A percentile compares a stretch with the other conserved stretches of the same genome.
phyloP scores from a whole-genome alignment of 139 green algal species.

The Desmodesmus armatus region DNA sequence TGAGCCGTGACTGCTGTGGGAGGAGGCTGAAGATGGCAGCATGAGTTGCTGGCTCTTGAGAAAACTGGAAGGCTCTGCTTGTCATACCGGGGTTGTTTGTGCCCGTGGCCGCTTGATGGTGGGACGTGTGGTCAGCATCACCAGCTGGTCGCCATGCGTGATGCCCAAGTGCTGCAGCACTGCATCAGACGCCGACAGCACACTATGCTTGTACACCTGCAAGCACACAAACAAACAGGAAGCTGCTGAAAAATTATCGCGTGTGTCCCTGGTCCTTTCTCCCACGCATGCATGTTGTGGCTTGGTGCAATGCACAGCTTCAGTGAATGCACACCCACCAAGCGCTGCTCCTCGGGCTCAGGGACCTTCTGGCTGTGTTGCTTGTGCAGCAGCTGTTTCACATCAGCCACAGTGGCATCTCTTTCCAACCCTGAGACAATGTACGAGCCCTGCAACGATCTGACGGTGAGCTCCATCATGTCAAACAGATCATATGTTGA shows the following conservation, averaged over 20 bases:
- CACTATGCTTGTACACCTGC: constrained; percentile 38
- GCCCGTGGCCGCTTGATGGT: neutral
- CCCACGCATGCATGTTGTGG: neutral
- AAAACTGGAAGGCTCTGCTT: too few relatives aligned
- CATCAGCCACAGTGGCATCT: neutral
- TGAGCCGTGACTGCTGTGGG: too few relatives aligned
- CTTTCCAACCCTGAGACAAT: neutral
- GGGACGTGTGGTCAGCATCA: constrained; percentile 25
- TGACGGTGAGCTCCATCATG: constrained; percentile 18
- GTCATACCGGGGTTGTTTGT: constrained; percentile 28
- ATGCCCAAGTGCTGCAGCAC: constrained; percentile 28
- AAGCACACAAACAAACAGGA: neutral
- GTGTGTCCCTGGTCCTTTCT: too few relatives aligned
- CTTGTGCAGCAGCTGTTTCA: constrained; percentile 30
- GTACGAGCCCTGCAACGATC: constrained; percentile 14
- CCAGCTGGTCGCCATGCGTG: constrained; percentile 19
- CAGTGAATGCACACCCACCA: constrained; percentile 15
- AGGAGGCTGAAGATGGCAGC: too few relatives aligned
- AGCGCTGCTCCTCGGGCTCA: constrained; percentile 9
- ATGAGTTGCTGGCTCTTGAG: too few relatives aligned
- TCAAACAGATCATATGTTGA: neutral
- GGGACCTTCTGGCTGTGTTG: constrained; percentile 6
- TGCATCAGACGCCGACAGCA: neutral
- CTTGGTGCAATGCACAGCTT: too few relatives aligned
- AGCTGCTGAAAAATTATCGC: too few relatives aligned